Evolutionary conservation across 1,139 yeast species (phyloP).

Genomic region (Pichia terricola): DNA sequence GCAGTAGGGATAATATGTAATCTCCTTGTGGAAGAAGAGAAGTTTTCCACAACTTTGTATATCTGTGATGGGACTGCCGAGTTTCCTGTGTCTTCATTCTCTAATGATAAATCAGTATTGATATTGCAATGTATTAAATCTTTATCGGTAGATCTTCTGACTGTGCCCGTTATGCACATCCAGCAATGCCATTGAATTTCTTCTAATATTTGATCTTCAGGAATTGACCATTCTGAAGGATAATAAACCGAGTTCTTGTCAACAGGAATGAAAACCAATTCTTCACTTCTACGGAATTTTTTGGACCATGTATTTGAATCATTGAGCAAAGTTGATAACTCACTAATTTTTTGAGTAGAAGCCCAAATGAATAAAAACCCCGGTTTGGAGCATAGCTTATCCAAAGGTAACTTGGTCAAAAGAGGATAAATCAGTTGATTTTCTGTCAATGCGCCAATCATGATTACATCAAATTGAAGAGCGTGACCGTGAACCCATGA

Average conservation of each 20-base stretch:
- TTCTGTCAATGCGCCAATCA: conserved; percentile 80
- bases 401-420: conserved; percentile 57
- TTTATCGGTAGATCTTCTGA: conserved; percentile 72
- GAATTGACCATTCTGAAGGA: conserved; percentile 36
- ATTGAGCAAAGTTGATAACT: conserved; percentile 42
- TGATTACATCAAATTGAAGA: conserved; percentile 74
- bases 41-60: conserved; percentile 82
- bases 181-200: conserved; percentile 87
- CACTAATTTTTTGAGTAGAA: conserved; percentile 59
- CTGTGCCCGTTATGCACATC: conserved; percentile 96
- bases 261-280: conserved; percentile 60
- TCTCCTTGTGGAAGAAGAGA: conserved; percentile 71
- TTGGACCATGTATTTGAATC: conserved; percentile 55
- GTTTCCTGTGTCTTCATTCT: conserved; percentile 29
- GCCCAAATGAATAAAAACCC: conserved; percentile 87
- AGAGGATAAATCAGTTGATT: conserved; percentile 56
- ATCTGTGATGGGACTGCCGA: conserved; percentile 67
- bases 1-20: conserved; percentile 74
- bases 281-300: conserved; percentile 84
- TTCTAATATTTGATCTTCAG: conserved; percentile 36
- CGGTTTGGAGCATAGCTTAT: conserved; percentile 69
- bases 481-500: conserved; percentile 50
- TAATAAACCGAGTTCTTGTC: conserved; percentile 51
- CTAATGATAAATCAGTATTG: conserved; percentile 78
- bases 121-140: conserved; percentile 86